phyloP scores from a whole-genome alignment of 2,329 filamentous ascomycete species.

The Alternaria brassicae region DNA sequence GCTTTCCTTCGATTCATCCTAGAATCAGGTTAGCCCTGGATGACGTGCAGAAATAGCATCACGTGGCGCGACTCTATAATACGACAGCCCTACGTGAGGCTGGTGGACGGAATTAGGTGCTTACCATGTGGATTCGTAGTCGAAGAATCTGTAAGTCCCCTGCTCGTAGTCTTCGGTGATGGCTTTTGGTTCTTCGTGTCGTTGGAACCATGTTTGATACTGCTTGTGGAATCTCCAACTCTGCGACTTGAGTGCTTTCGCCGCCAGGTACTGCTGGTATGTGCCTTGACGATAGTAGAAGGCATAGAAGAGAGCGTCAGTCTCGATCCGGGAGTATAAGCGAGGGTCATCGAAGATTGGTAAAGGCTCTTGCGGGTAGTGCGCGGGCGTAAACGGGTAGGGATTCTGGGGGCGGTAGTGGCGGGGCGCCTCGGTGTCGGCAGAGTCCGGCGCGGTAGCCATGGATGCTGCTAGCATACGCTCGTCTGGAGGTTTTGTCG shows the following conservation, averaged over 20 bases:
- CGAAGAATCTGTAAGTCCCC: conserved; percentile 98
- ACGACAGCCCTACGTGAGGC: conserved; percentile 6
- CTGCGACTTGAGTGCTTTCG: conserved; percentile 96
- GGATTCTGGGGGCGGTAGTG: conserved; percentile 85
- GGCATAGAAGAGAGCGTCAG: conserved; percentile 96
- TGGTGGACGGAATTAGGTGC: conserved; percentile 17
- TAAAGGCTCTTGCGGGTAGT: conserved; percentile 93
- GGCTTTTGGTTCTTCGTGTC: conserved; percentile 96
- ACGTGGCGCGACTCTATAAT: conserved; percentile 7
- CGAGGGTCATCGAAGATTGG: conserved; percentile 89
- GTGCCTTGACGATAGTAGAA: conserved; percentile 99
- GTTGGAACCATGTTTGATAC: conserved; percentile 98
- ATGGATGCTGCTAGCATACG: conserved; percentile 80
- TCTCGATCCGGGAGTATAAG: conserved; percentile 87
- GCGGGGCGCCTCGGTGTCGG: conserved; percentile 81
- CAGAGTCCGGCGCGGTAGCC: conserved; percentile 72
- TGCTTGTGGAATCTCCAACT: conserved; percentile 99
- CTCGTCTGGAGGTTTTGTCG: conserved; percentile 69
- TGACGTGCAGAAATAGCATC: conserved; percentile 17
- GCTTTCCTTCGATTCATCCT: conserved; percentile 99
- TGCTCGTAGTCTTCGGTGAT: conserved; percentile 99
- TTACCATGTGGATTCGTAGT: conserved; percentile 98
- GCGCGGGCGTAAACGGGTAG: conserved; percentile 74
- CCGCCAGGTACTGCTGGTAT: conserved; percentile 93
- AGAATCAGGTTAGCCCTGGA: conserved; percentile 32